phyloP scores from a whole-genome alignment of 2,329 filamentous ascomycete species.

The Thelonectria olida region DNA sequence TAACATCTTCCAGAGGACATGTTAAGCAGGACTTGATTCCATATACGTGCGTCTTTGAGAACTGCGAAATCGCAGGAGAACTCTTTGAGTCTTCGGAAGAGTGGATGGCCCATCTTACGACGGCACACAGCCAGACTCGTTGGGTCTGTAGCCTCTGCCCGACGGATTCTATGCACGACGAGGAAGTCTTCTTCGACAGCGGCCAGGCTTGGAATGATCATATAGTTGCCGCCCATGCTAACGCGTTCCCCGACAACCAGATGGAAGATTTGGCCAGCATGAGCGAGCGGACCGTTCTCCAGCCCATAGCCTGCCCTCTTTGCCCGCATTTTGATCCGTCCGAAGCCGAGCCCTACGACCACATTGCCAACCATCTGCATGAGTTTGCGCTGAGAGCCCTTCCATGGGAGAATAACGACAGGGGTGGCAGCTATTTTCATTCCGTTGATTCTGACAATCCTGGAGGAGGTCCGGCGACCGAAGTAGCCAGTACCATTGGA shows the following conservation, averaged over 20 bases:
- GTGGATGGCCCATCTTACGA: background rate
- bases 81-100: background rate
- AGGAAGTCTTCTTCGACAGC: background rate
- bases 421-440: too few relatives aligned
- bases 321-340: background rate
- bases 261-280: background rate
- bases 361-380: background rate
- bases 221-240: background rate
- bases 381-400: background rate
- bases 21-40: background rate
- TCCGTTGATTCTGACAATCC: too few relatives aligned
- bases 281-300: background rate
- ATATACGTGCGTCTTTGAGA: background rate
- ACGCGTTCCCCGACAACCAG: background rate
- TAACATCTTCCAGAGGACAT: background rate
- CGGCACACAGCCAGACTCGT: background rate
- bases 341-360: background rate
- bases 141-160: background rate
- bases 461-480: too few relatives aligned
- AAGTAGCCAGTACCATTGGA: too few relatives aligned
- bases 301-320: background rate
- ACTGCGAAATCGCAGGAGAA: background rate
- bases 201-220: background rate
- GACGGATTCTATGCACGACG: background rate
- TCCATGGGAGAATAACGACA: too few relatives aligned